Evolutionary conservation across 192 early-diverging fungal genomes (phyloP), one percentile per base, ranked within the genome.

Genomic region (Haplosporangium gracile): DNA sequence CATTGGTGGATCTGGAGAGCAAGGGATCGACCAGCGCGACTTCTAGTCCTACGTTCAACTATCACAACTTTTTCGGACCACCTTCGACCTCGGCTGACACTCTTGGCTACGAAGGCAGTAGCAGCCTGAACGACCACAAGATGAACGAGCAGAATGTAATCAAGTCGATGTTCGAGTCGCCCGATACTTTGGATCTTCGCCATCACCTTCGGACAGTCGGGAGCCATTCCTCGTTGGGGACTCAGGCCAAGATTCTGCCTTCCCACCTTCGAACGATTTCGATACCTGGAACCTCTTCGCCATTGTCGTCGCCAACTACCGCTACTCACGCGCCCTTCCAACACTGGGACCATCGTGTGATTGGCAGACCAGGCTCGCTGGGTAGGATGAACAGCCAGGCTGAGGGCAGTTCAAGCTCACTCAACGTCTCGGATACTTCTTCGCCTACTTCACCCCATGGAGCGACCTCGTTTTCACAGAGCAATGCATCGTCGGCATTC

Each of bases 121-220:
- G 65, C 38, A 24, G 26, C 26, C n/a, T 65, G 29, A 26, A 57
- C 18, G 49, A 74, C 5, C 84, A 78, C 63, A 79, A 86, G 11
- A 34, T 80, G 75, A 81, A 86, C 51, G 84, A 86, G 18, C 84
- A 86, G 36, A 80, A 65, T 45, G 84, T 86, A 29, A 86, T 86
- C 47, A 70, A 86, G 72, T 81, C 84, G 15, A 86, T 86, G 84
- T 86, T 86, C 70, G 84, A 86, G 42, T 71, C 84, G 29, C 84
- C 84, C 2, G 84, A 86, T 15, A 65, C 75, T 0, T 43, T 85
- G 0, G 84, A 86, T 38, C 43, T 86, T 16, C 70, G 79, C 16
- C 84, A 86, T 32, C 84, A 80, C 8, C 79, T 86, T n/a, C 79
- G 84, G 11, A 78, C 84, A 11, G 84, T 86, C 20, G 79, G 84